phyloP scores from a whole-genome alignment of 768 basidiomycete species.

The Baorangia bicolor region DNA sequence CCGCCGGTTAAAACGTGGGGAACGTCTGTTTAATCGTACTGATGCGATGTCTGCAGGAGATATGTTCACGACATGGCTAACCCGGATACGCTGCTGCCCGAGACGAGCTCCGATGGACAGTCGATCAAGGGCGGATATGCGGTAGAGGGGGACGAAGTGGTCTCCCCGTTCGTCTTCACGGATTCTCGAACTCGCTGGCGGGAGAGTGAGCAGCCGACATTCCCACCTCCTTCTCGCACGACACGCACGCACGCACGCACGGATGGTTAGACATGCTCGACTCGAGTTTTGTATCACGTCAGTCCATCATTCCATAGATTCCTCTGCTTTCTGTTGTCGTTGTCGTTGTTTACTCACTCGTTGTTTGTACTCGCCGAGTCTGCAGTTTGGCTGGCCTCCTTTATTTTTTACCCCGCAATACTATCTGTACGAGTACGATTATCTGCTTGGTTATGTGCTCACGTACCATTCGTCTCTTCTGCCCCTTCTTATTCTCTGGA shows the following conservation, averaged over 20 bases:
- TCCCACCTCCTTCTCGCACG: no score
- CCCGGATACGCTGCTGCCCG: slow-evolving; percentile 34
- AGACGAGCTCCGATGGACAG: slow-evolving; percentile 55
- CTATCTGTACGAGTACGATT: slow-evolving; percentile 16
- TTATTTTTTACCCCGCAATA: slow-evolving; percentile 12
- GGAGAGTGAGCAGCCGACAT: slow-evolving; percentile 33
- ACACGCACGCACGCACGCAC: not conserved
- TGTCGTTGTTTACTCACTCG: slow-evolving; percentile 15
- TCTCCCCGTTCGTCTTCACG: slow-evolving; percentile 93
- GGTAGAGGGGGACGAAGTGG: slow-evolving; percentile 57
- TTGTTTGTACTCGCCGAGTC: slow-evolving; percentile 3
- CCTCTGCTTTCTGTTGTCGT: slow-evolving; percentile 7
- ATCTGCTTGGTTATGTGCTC: slow-evolving; percentile 20
- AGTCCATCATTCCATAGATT: slow-evolving; percentile 15
- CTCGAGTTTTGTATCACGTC: slow-evolving; percentile 7
- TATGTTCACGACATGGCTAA: slow-evolving; percentile 65
- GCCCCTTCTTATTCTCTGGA: not conserved
- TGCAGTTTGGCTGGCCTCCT: not conserved
- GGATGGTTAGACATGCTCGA: not conserved
- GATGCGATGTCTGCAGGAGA: no score
- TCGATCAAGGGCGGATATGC: slow-evolving; percentile 49
- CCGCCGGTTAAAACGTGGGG: no score
- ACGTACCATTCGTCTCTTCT: not conserved
- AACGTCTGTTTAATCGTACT: no score
- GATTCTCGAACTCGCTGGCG: slow-evolving; percentile 92